These are phyloP conservation scores for Uronychia setigera DNA, from an alignment of 73 alveolate species.

Conservation along the genomic window DNA sequence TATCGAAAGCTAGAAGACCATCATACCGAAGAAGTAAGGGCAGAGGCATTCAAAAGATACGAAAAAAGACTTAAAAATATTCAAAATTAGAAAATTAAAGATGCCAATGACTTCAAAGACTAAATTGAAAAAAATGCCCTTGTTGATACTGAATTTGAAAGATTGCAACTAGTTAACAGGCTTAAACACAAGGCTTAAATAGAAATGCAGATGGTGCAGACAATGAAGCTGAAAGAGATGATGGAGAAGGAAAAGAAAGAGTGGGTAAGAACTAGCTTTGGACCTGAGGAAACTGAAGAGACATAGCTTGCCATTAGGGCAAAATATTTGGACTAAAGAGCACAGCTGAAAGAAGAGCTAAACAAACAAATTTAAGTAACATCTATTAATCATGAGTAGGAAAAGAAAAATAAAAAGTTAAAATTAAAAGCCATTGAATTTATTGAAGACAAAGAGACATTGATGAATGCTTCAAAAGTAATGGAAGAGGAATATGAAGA, in stretches of 20 bases:
- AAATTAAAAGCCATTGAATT: too few species aligned
- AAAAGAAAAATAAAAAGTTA: too few species aligned
- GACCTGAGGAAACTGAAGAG: conserved; percentile 12
- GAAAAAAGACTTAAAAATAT: background rate
- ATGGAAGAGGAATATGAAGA: too few species aligned
- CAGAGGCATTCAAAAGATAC: background rate
- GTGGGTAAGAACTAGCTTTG: background rate
- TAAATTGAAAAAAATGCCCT: background rate
- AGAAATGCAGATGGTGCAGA: background rate
- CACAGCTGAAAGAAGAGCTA: too few species aligned
- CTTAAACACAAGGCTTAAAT: background rate
- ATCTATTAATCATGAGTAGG: too few species aligned
- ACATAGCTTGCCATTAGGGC: background rate
- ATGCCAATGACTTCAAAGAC: background rate
- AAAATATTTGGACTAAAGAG: background rate
- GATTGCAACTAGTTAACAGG: background rate
- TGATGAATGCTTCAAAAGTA: too few species aligned
- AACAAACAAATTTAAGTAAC: too few species aligned
- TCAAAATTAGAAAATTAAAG: background rate
- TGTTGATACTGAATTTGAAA: background rate
- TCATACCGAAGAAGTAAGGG: background rate
- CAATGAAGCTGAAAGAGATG: background rate
- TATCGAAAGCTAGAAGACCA: background rate
- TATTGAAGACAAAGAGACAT: too few species aligned
- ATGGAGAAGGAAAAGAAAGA: background rate